These are phyloP conservation scores for Aspergillus alliaceus DNA, from an alignment of 2,329 filamentous ascomycete genomes.

Conservation along the genomic window DNA sequence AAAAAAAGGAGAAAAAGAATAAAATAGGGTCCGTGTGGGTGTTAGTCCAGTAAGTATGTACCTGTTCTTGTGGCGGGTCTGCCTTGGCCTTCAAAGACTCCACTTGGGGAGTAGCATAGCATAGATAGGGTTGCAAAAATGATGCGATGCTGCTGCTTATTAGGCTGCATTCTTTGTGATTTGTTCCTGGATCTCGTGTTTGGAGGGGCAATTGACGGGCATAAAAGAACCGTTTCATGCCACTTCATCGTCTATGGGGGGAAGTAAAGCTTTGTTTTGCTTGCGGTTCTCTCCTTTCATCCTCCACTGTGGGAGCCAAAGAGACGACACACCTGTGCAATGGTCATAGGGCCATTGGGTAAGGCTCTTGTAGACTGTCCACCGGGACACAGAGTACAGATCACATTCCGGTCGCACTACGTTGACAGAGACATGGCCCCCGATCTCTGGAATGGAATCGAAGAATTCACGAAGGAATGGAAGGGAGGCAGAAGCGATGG, in stretches of 20 bases:
- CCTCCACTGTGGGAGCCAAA: neutral
- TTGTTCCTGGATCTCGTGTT: too few species aligned
- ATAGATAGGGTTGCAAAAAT: neutral
- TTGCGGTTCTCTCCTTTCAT: constrained; percentile 2
- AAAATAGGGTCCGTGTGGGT: neutral
- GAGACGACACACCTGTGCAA: constrained; percentile 11
- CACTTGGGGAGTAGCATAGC: neutral
- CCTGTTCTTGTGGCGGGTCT: constrained; percentile 3
- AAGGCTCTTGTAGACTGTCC: neutral
- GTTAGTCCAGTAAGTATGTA: too few species aligned
- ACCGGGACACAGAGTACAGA: constrained; percentile 10
- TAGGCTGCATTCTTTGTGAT: too few species aligned
- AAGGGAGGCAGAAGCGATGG: neutral
- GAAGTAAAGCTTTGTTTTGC: neutral
- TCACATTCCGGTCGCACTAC: constrained; percentile 15
- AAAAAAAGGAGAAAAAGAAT: neutral
- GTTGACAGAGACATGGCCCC: neutral
- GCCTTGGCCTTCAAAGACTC: neutral
- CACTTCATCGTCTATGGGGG: neutral
- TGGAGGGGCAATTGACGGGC: too few species aligned
- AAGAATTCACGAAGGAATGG: neutral
- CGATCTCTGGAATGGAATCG: neutral
- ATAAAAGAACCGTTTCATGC: too few species aligned
- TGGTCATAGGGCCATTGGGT: constrained; percentile 9
- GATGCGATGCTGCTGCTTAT: too few species aligned